phyloP scores from a whole-genome alignment of 2,329 filamentous ascomycete genomes.

The Alternaria arbusti region DNA sequence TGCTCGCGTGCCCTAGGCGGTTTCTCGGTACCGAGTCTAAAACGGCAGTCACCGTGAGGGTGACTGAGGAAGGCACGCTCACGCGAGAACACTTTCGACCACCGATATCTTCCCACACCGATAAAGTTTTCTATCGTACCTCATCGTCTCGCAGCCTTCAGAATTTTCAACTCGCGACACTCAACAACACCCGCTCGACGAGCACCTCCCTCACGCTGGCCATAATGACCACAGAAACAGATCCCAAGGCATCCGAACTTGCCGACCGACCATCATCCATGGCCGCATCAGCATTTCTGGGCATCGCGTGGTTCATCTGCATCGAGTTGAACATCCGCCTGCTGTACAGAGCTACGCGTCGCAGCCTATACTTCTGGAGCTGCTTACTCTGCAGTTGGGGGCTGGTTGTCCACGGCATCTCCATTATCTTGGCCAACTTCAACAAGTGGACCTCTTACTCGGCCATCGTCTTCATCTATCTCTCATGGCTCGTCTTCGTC shows the following conservation, averaged over 20 bases:
- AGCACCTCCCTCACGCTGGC: background rate
- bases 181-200: background rate
- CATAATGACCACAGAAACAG: background rate
- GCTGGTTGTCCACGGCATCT: conserved; percentile 48
- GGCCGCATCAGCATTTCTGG: conserved; percentile 18
- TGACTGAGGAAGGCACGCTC: background rate
- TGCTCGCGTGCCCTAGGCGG: background rate
- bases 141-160: background rate
- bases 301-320: conserved; percentile 43
- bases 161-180: background rate
- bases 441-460: conserved; percentile 51
- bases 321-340: conserved; percentile 54
- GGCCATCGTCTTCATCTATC: conserved; percentile 52
- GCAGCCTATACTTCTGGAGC: conserved; percentile 58
- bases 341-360: conserved; percentile 40
- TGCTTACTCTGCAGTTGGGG: conserved; percentile 29
- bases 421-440: conserved; percentile 51
- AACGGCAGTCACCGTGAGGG: background rate
- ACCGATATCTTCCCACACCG: background rate
- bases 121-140: background rate
- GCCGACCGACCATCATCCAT: conserved; percentile 5
- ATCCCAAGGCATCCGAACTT: background rate
- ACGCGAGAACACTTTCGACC: background rate
- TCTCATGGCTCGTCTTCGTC: conserved; percentile 65
- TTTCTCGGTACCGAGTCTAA: background rate